Evolutionary conservation across 768 basidiomycete genomes (phyloP).

Genomic region (Trametes coccinea): DNA sequence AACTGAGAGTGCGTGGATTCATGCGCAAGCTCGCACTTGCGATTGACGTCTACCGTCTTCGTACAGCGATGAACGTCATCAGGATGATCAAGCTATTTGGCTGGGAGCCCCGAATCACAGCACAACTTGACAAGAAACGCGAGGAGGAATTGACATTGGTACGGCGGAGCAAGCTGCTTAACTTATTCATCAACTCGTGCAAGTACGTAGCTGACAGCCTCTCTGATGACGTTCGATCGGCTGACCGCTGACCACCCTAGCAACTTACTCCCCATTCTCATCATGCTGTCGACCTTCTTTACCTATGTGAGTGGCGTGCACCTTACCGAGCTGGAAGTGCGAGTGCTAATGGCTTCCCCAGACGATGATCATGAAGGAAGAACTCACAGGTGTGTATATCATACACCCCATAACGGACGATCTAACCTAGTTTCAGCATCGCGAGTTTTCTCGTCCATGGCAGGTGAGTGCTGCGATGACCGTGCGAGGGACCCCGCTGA

Average conservation of each 20-base stretch:
- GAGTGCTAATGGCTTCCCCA: neutral
- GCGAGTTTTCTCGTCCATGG: conserved; percentile 20
- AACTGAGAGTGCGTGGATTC: conserved; percentile 38
- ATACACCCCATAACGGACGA: too few species aligned
- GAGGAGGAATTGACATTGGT: conserved; percentile 59
- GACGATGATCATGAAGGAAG: conserved; percentile 40
- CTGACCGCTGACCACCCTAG: conserved; percentile 32
- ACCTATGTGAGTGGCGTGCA: conserved; percentile 46
- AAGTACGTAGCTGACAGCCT: conserved; percentile 36
- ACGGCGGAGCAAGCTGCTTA: conserved; percentile 51
- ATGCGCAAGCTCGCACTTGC: neutral
- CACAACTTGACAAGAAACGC: conserved; percentile 54
- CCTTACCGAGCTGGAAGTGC: too few species aligned
- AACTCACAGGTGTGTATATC: conserved; percentile 32
- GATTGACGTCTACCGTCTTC: conserved; percentile 21
- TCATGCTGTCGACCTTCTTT: conserved; percentile 65
- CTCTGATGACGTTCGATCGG: too few species aligned
- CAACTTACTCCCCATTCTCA: conserved; percentile 57
- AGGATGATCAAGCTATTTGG: conserved; percentile 51
- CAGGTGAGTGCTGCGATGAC: conserved; percentile 7
- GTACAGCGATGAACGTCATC: conserved; percentile 41
- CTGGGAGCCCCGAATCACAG: conserved; percentile 47
- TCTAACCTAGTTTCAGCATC: conserved; percentile 7
- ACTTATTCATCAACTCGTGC: conserved; percentile 44
- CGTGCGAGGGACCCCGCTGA: too few species aligned